Evolutionary conservation across 2,329 filamentous ascomycete genomes (phyloP).

Genomic region (Ophiosphaerella narmari): DNA sequence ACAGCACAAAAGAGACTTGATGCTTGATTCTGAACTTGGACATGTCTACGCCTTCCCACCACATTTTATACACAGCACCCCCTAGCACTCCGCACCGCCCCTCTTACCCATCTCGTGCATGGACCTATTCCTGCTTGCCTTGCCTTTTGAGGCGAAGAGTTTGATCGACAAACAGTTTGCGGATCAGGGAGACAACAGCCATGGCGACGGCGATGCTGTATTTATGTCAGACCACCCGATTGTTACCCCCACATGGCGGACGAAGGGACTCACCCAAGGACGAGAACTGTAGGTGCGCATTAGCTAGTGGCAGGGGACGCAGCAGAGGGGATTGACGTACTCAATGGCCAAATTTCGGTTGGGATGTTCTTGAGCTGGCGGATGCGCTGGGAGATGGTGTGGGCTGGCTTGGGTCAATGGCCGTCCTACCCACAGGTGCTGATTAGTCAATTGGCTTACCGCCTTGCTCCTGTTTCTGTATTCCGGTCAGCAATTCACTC

Average conservation of each 20-base stretch:
- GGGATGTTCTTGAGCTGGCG: constrained; percentile 88
- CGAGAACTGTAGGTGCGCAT: constrained; percentile 65
- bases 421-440: constrained; percentile 6
- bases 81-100: constrained; percentile 10
- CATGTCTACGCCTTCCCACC: constrained; percentile 5
- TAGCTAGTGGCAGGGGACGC: constrained; percentile 13
- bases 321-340: constrained; percentile 58
- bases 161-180: constrained; percentile 88
- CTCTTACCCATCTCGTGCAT: constrained; percentile 2
- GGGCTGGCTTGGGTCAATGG: constrained; percentile 63
- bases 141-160: constrained; percentile 85
- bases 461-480: constrained; percentile 66
- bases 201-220: constrained; percentile 70
- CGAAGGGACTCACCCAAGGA: constrained; percentile 71
- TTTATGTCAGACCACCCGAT: constrained; percentile 27
- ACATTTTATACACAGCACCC: constrained; percentile 34
- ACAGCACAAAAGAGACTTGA: constrained; percentile 29
- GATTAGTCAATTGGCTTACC: constrained; percentile 54
- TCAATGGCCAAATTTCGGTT: constrained; percentile 90
- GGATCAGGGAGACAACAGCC: constrained; percentile 77
- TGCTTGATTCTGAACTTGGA: constrained; percentile 27
- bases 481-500: constrained; percentile 46
- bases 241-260: constrained; percentile 11
- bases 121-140: constrained; percentile 42
- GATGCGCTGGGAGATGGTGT: constrained; percentile 95